Evolutionary conservation across 1,139 yeast species (phyloP), one percentile per base, ranked within the genome.

Genomic region (Scheffersomyces segobiensis): DNA sequence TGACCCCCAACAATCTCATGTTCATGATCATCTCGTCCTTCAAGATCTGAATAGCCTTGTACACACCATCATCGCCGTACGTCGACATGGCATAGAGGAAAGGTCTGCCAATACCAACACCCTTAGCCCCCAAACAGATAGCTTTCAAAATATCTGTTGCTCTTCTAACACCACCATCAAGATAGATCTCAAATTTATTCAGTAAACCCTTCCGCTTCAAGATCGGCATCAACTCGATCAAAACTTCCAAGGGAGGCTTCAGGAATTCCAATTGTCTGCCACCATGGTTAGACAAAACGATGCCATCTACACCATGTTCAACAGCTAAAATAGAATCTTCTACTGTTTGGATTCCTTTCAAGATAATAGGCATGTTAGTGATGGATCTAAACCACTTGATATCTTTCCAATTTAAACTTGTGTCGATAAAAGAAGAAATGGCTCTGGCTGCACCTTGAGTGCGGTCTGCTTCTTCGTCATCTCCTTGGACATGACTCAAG

Each of bases 391-490:
- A 85, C 81, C 86, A 85, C 50, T 79, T 76, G 56, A 89, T 75
- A 65, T 75, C 80, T 57, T 81, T 74, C 95, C 91, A 91, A 56
- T 78, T 80, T 56, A 93, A 78, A 1, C 86, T 74, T n/a, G 97
- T 88, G 72, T 93, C 97, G 63, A 93, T 93, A 71, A 93, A 92
- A 2, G 91, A 81, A 22, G 71, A 67, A 26, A 93, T 84, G 22
- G 97, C 97, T 56, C 93, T 78, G 0, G 98, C 93, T 0, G 97
- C 96, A 54, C 98, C 98, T 69, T 89, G 91, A 19, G 86, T 72
- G 56, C 91, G 77, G 67, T 89, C 93, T 4, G 87, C 83, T 26
- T 77, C 80, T 8, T 86, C 88, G n/a, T 84, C 85, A 21, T 84
- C 88, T 6, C 82, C 88, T 62, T 85, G 90, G 63, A 70, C 69